Evolutionary conservation across 805 yeast genomes (phyloP).

Genomic region (Maudiozyma turicensis): DNA sequence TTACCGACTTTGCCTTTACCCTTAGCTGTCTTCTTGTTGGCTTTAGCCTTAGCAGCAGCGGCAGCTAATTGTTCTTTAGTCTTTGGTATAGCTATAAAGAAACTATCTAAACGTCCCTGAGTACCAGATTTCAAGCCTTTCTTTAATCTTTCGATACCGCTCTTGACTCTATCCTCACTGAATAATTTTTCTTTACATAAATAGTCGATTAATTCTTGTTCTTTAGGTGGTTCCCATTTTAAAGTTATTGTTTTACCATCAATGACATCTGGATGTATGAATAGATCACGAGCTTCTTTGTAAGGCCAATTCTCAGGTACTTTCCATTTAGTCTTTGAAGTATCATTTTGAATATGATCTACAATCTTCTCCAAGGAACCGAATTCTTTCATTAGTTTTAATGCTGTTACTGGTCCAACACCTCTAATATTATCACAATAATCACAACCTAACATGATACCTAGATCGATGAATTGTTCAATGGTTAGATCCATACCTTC

Average conservation of each 20-base stretch:
- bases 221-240: constrained; percentile 86
- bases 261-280: constrained; percentile 71
- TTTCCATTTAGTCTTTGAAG: constrained; percentile 53
- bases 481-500: constrained; percentile 69
- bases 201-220: constrained; percentile 70
- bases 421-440: constrained; percentile 94
- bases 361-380: constrained; percentile 72
- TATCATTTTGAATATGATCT: constrained; percentile 40
- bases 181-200: constrained; percentile 86
- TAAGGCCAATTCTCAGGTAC: constrained; percentile 95
- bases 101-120: constrained; percentile 89
- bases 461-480: constrained; percentile 75
- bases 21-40: constrained; percentile 17
- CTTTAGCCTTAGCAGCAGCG: constrained; percentile 27
- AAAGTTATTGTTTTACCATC: constrained; percentile 52
- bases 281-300: constrained; percentile 76
- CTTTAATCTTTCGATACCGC: constrained; percentile 76
- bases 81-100: constrained; percentile 60
- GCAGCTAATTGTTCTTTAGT: constrained; percentile 36
- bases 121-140: constrained; percentile 79
- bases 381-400: constrained; percentile 78
- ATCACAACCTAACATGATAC: constrained; percentile 93
- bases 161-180: constrained; percentile 80
- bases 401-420: constrained; percentile 92
- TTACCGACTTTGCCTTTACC: constrained; percentile 21